Evolutionary conservation across 257 asterid species (phyloP).

Genomic region (Solanum pimpinellifolium): DNA sequence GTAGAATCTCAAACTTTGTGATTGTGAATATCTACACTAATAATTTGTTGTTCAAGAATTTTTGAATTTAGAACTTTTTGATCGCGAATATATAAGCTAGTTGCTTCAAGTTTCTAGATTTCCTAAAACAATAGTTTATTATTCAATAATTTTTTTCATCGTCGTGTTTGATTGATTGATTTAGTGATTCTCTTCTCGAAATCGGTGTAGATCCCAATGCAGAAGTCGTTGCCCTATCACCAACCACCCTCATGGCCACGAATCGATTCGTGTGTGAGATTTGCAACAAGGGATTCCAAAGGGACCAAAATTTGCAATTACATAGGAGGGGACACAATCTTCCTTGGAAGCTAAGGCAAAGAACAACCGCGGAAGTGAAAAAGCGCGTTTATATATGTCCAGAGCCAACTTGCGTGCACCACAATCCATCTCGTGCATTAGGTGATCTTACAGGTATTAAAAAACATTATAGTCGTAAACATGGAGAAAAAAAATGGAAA

Average conservation of each 20-base stretch:
- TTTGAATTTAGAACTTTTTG: background rate
- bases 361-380: constrained; percentile 43
- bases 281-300: constrained; percentile 86
- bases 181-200: background rate
- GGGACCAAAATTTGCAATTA: constrained; percentile 79
- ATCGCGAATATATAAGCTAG: background rate
- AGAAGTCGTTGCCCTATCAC: constrained; percentile 77
- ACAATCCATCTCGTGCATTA: constrained; percentile 54
- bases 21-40: background rate
- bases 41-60: background rate
- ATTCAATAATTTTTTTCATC: background rate
- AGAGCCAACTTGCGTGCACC: constrained; percentile 69
- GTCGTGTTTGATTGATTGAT: background rate
- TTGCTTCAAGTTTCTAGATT: background rate
- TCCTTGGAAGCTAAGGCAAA: constrained; percentile 75
- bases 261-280: constrained; percentile 81
- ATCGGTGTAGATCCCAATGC: constrained; percentile 55
- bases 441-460: constrained; percentile 94
- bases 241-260: constrained; percentile 78
- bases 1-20: background rate
- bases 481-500: constrained; percentile 92
- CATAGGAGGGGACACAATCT: constrained; percentile 87
- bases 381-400: constrained; percentile 83
- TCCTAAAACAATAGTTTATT: background rate
- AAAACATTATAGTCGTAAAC: constrained; percentile 78